Evolutionary conservation across 2,329 filamentous ascomycete species (phyloP).

Genomic region (Colletotrichum musicola): DNA sequence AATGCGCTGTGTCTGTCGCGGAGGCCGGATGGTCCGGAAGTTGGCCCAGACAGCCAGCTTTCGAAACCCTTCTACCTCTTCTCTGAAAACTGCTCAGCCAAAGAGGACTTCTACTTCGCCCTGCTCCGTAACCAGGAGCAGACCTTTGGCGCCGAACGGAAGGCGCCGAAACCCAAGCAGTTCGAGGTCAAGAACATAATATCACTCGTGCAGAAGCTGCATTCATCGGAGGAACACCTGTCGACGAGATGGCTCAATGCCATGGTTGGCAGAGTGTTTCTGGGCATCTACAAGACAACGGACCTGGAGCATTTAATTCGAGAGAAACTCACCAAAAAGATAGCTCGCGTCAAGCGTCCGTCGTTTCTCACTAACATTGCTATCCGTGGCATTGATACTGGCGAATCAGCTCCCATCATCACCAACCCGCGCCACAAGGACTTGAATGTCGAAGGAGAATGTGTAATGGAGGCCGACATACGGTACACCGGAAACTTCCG

Average conservation of each 20-base stretch:
- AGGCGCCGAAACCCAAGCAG: conserved; percentile 76
- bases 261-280: conserved; percentile 86
- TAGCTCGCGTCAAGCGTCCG: conserved; percentile 91
- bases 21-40: conserved; percentile 66
- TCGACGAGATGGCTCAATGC: conserved; percentile 96
- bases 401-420: conserved; percentile 87
- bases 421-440: conserved; percentile 91
- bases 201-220: conserved; percentile 87
- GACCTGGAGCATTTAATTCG: conserved; percentile 84
- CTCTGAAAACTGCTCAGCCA: conserved; percentile 93
- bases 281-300: conserved; percentile 87
- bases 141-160: conserved; percentile 66
- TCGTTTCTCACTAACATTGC: conserved; percentile 87
- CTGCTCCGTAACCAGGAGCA: conserved; percentile 87
- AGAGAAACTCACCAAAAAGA: conserved; percentile 94
- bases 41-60: conserved; percentile 65
- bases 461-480: conserved; percentile 87
- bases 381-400: conserved; percentile 87
- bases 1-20: conserved; percentile 88
- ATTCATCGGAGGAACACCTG: conserved; percentile 90
- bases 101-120: conserved; percentile 98
- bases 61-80: conserved; percentile 94
- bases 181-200: conserved; percentile 92
- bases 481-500: conserved; percentile 91
- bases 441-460: conserved; percentile 91